Evolutionary conservation across 805 yeast genomes (phyloP).

Genomic region (Deakozyma indianensis): DNA sequence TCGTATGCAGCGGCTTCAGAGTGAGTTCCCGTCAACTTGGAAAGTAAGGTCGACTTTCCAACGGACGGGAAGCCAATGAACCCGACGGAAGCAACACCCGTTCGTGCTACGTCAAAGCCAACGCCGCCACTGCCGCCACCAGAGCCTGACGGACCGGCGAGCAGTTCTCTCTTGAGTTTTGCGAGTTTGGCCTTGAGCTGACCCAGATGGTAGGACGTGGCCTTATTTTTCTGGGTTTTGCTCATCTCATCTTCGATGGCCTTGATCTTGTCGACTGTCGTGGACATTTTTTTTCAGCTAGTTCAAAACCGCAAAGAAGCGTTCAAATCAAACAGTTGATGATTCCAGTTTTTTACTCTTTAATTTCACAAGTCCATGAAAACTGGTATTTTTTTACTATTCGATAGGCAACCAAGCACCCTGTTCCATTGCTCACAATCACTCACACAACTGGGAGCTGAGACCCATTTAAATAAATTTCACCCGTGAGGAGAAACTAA

Average conservation of each 20-base stretch:
- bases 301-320: too few relatives aligned
- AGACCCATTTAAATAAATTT: too few relatives aligned
- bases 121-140: constrained; percentile 87
- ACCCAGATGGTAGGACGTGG: constrained; percentile 94
- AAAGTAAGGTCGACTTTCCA: constrained; percentile 59
- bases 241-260: constrained; percentile 97
- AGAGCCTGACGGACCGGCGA: constrained; percentile 52
- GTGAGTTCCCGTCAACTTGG: constrained; percentile 87
- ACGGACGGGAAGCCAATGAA: constrained; percentile 98
- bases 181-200: constrained; percentile 95
- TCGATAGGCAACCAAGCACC: background rate
- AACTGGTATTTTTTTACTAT: too few relatives aligned
- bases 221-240: constrained; percentile 93
- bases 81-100: constrained; percentile 96
- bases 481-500: too few relatives aligned
- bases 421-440: too few relatives aligned
- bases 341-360: too few relatives aligned
- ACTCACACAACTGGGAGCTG: too few relatives aligned
- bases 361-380: too few relatives aligned
- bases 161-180: constrained; percentile 80
- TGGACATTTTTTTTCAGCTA: constrained; percentile 40
- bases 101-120: constrained; percentile 97
- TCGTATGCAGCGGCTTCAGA: constrained; percentile 97
- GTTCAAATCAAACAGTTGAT: too few relatives aligned
- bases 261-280: constrained; percentile 48